phyloP scores from a whole-genome alignment of 768 basidiomycete genomes.

The Boletus sp. region DNA sequence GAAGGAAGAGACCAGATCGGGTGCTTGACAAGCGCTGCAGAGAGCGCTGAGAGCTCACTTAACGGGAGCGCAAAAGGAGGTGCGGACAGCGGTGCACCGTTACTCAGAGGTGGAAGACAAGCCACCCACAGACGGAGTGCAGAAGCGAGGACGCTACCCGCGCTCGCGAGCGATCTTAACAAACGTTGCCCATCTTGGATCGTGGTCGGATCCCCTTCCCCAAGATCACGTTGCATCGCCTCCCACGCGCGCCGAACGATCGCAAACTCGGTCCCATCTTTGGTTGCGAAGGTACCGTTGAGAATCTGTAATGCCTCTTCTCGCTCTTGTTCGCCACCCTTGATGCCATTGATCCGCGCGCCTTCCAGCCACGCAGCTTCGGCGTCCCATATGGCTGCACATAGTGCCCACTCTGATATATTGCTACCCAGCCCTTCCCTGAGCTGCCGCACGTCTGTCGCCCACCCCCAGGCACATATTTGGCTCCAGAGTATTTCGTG shows the following conservation, averaged over 20 bases:
- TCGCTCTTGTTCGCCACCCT: slow-evolving; percentile 65
- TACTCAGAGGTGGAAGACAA: slow-evolving; percentile 46
- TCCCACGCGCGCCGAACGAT: slow-evolving; percentile 39
- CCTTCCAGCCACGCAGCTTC: slow-evolving; percentile 76
- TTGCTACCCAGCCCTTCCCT: slow-evolving; percentile 33
- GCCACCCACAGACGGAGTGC: slow-evolving; percentile 65
- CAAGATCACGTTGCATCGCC: slow-evolving; percentile 33
- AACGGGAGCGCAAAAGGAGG: slow-evolving; percentile 68
- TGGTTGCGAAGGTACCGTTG: slow-evolving; percentile 37
- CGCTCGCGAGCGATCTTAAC: slow-evolving; percentile 32
- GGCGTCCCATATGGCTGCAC: slow-evolving; percentile 38
- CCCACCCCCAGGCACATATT: slow-evolving; percentile 77
- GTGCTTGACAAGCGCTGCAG: slow-evolving; percentile 49
- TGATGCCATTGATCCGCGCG: slow-evolving; percentile 64
- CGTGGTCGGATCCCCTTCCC: background rate
- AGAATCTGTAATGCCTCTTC: slow-evolving; percentile 35
- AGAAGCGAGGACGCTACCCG: slow-evolving; percentile 41
- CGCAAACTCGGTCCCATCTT: slow-evolving; percentile 32
- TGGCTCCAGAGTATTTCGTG: slow-evolving; percentile 94
- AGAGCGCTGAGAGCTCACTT: slow-evolving; percentile 49
- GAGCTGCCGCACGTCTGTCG: slow-evolving; percentile 48
- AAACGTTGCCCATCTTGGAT: slow-evolving; percentile 5
- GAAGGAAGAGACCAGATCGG: slow-evolving; percentile 45
- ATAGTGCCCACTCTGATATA: slow-evolving; percentile 27
- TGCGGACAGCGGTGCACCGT: slow-evolving; percentile 36